Conservation (phyloP, 257 asterid species). For the Primulina eburnea region DNA sequence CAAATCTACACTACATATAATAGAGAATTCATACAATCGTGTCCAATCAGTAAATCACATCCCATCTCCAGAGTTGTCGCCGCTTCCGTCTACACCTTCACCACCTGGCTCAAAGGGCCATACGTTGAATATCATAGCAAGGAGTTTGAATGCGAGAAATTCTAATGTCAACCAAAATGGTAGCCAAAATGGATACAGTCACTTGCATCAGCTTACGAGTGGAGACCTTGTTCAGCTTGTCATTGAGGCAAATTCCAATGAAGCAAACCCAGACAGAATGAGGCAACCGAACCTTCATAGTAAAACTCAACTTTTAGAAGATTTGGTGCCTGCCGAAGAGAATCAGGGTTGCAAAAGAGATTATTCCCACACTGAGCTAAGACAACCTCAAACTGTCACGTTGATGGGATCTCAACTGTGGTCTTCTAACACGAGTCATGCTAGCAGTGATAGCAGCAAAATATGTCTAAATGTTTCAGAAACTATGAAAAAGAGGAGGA, state of each 20-base stretch:
- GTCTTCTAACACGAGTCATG: conserved; percentile 27
- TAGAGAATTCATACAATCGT: conserved; percentile 18
- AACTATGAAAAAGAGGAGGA: conserved; percentile 29
- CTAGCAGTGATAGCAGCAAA: conserved; percentile 26
- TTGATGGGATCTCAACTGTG: conserved; percentile 36
- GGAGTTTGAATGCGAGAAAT: conserved; percentile 45
- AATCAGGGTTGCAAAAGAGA: conserved; percentile 47
- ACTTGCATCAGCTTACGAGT: conserved; percentile 33
- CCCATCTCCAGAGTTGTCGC: conserved; percentile 32
- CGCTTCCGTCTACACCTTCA: conserved; percentile 24
- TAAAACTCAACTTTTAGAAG: conserved; percentile 32
- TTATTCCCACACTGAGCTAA: conserved; percentile 27
- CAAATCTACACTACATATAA: conserved; percentile 26
- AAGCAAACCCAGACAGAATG: conserved; percentile 27
- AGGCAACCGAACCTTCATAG: conserved; percentile 33
- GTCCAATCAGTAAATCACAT: conserved; percentile 21
- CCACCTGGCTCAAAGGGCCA: conserved; percentile 37
- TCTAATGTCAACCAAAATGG: conserved; percentile 29
- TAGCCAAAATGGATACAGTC: conserved; percentile 26
- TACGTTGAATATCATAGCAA: conserved; percentile 59
- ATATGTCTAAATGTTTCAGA: conserved; percentile 27
- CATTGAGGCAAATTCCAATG: conserved; percentile 34
- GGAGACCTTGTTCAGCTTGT: conserved; percentile 34
- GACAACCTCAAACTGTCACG: conserved; percentile 20
- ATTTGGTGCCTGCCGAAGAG: conserved; percentile 21